These are phyloP conservation scores for Phytophthora ramorum DNA, from an alignment of 352 stramenopile species.

Conservation along the genomic window DNA sequence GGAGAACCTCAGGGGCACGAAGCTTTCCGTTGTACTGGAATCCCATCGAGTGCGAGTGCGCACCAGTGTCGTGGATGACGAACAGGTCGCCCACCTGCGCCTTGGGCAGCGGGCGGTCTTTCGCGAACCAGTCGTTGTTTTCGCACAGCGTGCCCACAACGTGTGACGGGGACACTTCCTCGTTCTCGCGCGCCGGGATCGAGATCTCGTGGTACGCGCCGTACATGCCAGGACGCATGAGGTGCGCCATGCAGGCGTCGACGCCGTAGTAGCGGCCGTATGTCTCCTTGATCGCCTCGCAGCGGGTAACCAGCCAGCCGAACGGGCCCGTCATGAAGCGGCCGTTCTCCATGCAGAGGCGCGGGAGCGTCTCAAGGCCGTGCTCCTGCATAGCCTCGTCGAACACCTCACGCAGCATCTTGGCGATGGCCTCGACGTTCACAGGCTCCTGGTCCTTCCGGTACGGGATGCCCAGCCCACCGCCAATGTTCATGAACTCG, in stretches of 20 bases:
- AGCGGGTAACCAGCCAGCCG: constrained; percentile 86
- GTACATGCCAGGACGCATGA: constrained; percentile 93
- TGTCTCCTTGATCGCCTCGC: constrained; percentile 87
- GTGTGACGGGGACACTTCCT: constrained; percentile 53
- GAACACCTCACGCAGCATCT: constrained; percentile 81
- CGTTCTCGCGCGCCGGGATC: constrained; percentile 64
- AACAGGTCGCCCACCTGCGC: constrained; percentile 88
- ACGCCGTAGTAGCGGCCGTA: constrained; percentile 90
- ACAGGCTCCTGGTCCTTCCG: constrained; percentile 73
- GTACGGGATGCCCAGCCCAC: constrained; percentile 90
- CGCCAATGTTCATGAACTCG: constrained; percentile 93
- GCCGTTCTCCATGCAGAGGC: constrained; percentile 91
- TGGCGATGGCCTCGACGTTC: constrained; percentile 71
- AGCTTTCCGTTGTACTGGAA: constrained; percentile 95
- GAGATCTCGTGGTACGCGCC: constrained; percentile 91
- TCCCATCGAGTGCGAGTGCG: constrained; percentile 92
- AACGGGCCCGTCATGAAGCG: constrained; percentile 90
- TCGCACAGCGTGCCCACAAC: constrained; percentile 90
- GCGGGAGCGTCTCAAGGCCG: constrained; percentile 61
- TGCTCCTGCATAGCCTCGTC: constrained; percentile 78
- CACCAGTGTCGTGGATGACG: constrained; percentile 91
- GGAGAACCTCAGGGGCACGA: constrained; percentile 86
- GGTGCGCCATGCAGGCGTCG: constrained; percentile 90
- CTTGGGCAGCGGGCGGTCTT: constrained; percentile 76
- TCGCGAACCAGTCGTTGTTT: constrained; percentile 94